Evolutionary conservation across 306 rosid genomes (phyloP).

Genomic region (Alnus glutinosa): DNA sequence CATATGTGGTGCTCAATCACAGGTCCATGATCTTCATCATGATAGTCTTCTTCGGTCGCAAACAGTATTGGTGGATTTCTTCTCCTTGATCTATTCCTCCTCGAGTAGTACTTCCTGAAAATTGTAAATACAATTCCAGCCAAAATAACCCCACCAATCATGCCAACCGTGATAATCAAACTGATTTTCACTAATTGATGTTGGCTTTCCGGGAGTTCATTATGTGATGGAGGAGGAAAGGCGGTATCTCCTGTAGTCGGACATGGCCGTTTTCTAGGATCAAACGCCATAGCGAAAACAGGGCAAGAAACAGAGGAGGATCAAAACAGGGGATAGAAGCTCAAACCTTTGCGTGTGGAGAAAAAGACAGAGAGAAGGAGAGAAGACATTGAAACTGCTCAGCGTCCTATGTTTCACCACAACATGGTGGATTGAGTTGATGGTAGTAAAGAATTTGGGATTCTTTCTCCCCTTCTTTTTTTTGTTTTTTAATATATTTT

Average conservation of each 20-base stretch:
- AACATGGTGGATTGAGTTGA: neutral
- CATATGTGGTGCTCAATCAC: slow-evolving; percentile 51
- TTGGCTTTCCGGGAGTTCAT: too few relatives aligned
- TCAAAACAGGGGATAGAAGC: slow-evolving; percentile 2
- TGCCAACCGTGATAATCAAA: slow-evolving; percentile 22
- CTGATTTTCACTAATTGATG: neutral
- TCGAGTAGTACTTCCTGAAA: slow-evolving; percentile 10
- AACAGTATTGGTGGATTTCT: slow-evolving; percentile 36
- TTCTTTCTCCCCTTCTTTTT: neutral
- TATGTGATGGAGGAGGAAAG: too few relatives aligned
- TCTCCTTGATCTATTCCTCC: slow-evolving; percentile 25
- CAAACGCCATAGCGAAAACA: slow-evolving; percentile 21
- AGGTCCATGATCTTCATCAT: slow-evolving; percentile 40
- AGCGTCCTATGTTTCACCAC: neutral
- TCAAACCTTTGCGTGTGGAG: slow-evolving; percentile 6
- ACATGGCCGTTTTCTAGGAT: slow-evolving; percentile 3
- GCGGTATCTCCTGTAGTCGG: too few relatives aligned
- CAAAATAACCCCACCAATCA: slow-evolving; percentile 20
- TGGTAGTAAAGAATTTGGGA: neutral
- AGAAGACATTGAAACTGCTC: neutral
- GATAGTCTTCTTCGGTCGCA: slow-evolving; percentile 33
- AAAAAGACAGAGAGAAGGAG: neutral
- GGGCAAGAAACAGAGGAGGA: slow-evolving; percentile 13
- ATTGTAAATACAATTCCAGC: slow-evolving; percentile 8
- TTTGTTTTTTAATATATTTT: neutral